A percentile compares a stretch with the other conserved stretches of the same genome.
phyloP scores from a whole-genome alignment of 1,284 basidiomycete genomes.

The Spongispora temasekensis region DNA sequence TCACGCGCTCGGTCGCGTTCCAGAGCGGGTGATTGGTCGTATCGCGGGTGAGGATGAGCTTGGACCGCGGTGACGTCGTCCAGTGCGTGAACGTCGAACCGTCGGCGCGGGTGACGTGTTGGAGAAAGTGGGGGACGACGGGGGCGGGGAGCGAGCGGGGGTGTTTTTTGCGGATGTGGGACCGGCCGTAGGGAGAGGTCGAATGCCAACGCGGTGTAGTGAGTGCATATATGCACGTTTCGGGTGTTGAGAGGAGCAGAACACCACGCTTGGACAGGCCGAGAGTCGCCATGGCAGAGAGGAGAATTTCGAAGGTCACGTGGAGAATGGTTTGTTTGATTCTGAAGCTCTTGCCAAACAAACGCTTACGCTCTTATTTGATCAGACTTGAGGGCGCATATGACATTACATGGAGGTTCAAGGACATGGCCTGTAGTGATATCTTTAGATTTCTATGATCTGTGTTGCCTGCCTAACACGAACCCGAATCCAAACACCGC shows the following conservation, averaged over 20 bases:
- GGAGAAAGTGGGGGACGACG: conserved; percentile 80
- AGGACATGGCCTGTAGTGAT: too few relatives aligned
- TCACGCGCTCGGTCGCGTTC: conserved; percentile 56
- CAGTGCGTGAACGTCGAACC: conserved; percentile 86
- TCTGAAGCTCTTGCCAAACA: conserved; percentile 25
- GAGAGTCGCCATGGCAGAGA: conserved; percentile 7
- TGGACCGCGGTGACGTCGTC: conserved; percentile 80
- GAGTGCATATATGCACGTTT: neutral
- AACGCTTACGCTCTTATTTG: neutral
- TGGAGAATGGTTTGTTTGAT: conserved; percentile 16
- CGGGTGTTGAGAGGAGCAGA: conserved; percentile 7
- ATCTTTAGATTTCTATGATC: too few relatives aligned
- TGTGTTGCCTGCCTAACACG: too few relatives aligned
- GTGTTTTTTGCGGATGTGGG: conserved; percentile 74
- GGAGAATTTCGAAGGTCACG: neutral
- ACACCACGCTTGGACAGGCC: conserved; percentile 13
- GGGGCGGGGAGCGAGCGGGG: conserved; percentile 72
- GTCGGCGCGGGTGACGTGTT: conserved; percentile 80
- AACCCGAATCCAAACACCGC: too few relatives aligned
- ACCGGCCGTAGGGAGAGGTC: conserved; percentile 72
- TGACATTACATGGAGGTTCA: too few relatives aligned
- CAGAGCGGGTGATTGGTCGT: conserved; percentile 84
- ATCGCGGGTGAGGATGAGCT: conserved; percentile 77
- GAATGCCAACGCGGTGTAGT: conserved; percentile 50
- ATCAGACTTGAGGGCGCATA: neutral